A percentile compares a stretch with the other conserved stretches of the same genome.
Conservation (phyloP, 2,329 filamentous ascomycete genomes). For the Paraphaeosphaeria minitans region DNA sequence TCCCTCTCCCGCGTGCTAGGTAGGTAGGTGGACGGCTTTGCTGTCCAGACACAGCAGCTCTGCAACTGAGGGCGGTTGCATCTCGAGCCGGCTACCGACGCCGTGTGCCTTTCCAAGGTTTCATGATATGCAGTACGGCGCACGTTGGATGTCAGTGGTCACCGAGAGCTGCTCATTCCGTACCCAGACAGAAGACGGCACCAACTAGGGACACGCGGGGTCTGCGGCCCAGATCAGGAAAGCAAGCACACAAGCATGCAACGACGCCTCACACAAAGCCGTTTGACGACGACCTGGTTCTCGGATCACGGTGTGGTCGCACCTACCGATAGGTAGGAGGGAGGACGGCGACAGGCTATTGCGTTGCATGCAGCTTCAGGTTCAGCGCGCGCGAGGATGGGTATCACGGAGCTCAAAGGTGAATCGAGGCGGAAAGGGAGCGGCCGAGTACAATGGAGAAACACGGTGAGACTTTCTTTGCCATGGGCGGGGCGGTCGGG, state of each 20-base stretch:
- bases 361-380: slow-evolving; percentile 20
- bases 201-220: slow-evolving; percentile 17
- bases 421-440: slow-evolving; percentile 6
- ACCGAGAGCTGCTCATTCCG: not conserved
- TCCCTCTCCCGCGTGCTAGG: not conserved
- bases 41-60: slow-evolving; percentile 21
- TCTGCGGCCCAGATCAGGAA: slow-evolving; percentile 16
- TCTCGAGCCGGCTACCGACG: slow-evolving; percentile 23
- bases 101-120: slow-evolving; percentile 26
- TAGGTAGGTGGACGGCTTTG: slow-evolving; percentile 10
- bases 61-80: slow-evolving; percentile 15
- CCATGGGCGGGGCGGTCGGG: slow-evolving; percentile 1
- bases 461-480: slow-evolving; percentile 11
- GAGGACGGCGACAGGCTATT: slow-evolving; percentile 30
- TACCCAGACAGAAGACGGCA: not conserved
- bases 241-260: slow-evolving; percentile 31
- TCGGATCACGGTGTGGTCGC: slow-evolving; percentile 37
- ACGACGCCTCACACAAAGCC: slow-evolving; percentile 41
- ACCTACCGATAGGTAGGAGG: slow-evolving; percentile 22
- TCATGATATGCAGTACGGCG: slow-evolving; percentile 28
- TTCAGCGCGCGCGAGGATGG: slow-evolving; percentile 7
- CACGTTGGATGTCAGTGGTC: slow-evolving; percentile 8
- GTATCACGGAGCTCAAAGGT: slow-evolving; percentile 1
- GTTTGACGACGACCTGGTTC: slow-evolving; percentile 40
- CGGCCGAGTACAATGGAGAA: slow-evolving; percentile 12